Evolutionary conservation across 768 basidiomycete genomes (phyloP), one percentile per base, ranked within the genome.

Genomic region (Boletus edulis): DNA sequence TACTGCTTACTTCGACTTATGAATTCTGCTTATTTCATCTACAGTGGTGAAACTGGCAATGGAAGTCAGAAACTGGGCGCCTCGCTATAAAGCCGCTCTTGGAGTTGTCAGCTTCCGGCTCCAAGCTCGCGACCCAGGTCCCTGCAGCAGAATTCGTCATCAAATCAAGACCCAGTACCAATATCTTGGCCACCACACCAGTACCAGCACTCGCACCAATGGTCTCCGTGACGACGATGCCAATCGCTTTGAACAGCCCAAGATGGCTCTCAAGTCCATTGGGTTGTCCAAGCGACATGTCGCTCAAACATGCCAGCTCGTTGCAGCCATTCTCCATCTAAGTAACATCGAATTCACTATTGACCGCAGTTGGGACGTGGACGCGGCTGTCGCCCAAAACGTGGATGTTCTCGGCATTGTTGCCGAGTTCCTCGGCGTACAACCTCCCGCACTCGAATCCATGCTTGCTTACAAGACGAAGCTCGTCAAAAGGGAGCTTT

Each of bases 401-500:
- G 77, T 76, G 6, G 94, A 97, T 49, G 73, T 87, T 1, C 81
- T 96, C n/a, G 80, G 81, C 24, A 81, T 91, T 18, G 92, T 93
- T n/a, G 84, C 94, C n/a, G 94, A 96, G 52, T 97, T 98, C 72
- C 78, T 99, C 11, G 97, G 96, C 15, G 85, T 98, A 3, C 78
- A 82, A 34, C 68, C 88, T 1, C 68, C 79, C 3, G 84, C 83
- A 0, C 79, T 99, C 15, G 94, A 96, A 68, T 79, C 78, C 3
- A 81, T 90, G 0, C 76, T 99, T 40, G 91, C 93, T 0, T 96
- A 94, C 82, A 91, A 87, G 74, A 94, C 93, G 1, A 91, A 91
- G 70, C 76, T 98, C n/a, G n/a, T 98, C 66, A 90, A 93, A 71
- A 97, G 94, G 75, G 95, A 98, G 72, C 78, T 97, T n/a, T 97